Evolutionary conservation across 2,329 filamentous ascomycete species (phyloP), one percentile per base, ranked within the genome.

Genomic region (Zymoseptoria tritici): DNA sequence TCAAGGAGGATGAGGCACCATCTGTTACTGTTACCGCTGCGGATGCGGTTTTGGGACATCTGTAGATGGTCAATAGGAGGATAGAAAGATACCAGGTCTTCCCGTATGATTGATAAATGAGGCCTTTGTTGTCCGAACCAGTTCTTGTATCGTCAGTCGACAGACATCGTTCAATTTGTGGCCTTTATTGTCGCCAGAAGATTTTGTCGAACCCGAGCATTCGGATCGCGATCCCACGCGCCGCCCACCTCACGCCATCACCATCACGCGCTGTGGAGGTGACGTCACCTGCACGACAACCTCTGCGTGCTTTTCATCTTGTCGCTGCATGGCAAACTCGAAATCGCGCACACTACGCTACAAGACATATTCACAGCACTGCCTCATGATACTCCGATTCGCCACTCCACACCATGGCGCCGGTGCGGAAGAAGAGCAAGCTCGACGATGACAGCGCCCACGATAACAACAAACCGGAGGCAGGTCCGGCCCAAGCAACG

Each of bases 1-100:
- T 66, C 56, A 60, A 66, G 13, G 66, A 69, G 62, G 65, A 69
- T 29, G 62, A 67, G 62, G 66, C 66, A 21, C 65, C 66, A 9
- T 60, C 55, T 7, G 65, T 69, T 9, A 69, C 66, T 6, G 63
- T 65, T 20, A 67, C 65, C 24, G 61, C 55, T 9, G 67, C 67
- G 26, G 60, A 62, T 21, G 65, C 64, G 24, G 66, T 69, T 3
- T 61, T 68, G 26, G 58, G 60, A 51, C 60, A 61, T 26, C 56
- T 67, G 22, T 66, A 60, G 49, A 46, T 49, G 9, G 13, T 36
- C 3, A 46, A 36, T n/a, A 29, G 9, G 54, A 56, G 52, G n/a
- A n/a, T 21, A 13, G 36, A 9, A 31, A 54, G 52, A 29, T 31
- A 54, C n/a, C 24, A 31, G 2, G 2, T 54, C 9, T 20, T 8